Percentiles rank a stretch among this genome's conserved stretches.
phyloP scores from a whole-genome alignment of 2,329 filamentous ascomycete genomes.

The Pestalotiopsis fici region DNA sequence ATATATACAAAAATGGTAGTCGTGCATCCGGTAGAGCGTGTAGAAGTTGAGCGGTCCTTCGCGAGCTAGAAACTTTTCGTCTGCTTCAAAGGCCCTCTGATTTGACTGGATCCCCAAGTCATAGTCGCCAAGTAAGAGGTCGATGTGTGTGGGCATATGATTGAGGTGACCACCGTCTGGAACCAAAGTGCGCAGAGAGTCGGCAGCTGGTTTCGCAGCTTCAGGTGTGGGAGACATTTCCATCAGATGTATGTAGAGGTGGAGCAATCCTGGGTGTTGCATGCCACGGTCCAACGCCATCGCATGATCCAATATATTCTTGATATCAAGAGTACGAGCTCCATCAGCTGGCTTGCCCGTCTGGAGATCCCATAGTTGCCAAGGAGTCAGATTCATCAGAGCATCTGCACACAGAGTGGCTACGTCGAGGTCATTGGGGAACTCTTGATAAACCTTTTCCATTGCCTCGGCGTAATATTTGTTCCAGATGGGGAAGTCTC shows the following conservation, averaged over 20 bases:
- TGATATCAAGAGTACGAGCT: constrained; percentile 60
- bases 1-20: constrained; percentile 76
- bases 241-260: constrained; percentile 77
- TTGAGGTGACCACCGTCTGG: constrained; percentile 71
- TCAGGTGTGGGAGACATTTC: constrained; percentile 74
- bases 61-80: constrained; percentile 64
- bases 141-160: constrained; percentile 79
- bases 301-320: constrained; percentile 58
- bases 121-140: constrained; percentile 74
- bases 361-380: constrained; percentile 63
- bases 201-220: constrained; percentile 58
- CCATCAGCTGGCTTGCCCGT: constrained; percentile 57
- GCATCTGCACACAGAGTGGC: constrained; percentile 64
- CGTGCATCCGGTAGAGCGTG: constrained; percentile 72
- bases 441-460: constrained; percentile 52
- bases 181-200: constrained; percentile 63
- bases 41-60: constrained; percentile 72
- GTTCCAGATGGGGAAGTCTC: constrained; percentile 58
- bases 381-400: constrained; percentile 66
- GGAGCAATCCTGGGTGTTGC: constrained; percentile 69
- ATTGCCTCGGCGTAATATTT: constrained; percentile 63
- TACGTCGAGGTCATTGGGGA: constrained; percentile 62
- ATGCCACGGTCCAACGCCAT: constrained; percentile 49
- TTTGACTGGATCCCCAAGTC: constrained; percentile 67
- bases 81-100: constrained; percentile 64